Evolutionary conservation across 495 filamentous ascomycete species (phyloP).

Genomic region (Aspergillus leporis): DNA sequence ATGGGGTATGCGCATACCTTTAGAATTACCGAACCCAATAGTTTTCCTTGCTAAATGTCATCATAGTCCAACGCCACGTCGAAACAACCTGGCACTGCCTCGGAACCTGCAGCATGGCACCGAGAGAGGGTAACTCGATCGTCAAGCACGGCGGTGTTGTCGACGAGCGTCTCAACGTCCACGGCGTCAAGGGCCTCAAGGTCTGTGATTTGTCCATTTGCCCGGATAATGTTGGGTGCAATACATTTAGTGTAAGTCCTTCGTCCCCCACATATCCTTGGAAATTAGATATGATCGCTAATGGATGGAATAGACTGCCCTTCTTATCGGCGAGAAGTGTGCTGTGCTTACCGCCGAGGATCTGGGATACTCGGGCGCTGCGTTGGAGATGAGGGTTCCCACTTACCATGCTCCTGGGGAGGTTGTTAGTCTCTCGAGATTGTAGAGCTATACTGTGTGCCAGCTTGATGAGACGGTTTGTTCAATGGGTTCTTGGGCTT

Average conservation of each 20-base stretch:
- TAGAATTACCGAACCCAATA: background rate
- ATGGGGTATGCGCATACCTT: constrained; percentile 58
- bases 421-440: constrained; percentile 26
- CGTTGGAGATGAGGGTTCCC: constrained; percentile 75
- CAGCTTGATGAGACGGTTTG: background rate
- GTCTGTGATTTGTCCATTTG: constrained; percentile 80
- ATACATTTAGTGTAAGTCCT: constrained; percentile 57
- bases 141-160: constrained; percentile 75
- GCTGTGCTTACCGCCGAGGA: constrained; percentile 72
- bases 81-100: constrained; percentile 77
- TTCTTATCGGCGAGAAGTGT: constrained; percentile 83
- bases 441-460: constrained; percentile 12
- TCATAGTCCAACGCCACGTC: constrained; percentile 57
- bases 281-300: too few species aligned
- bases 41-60: background rate
- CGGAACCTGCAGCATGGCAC: constrained; percentile 80
- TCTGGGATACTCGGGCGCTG: constrained; percentile 71
- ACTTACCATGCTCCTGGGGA: constrained; percentile 61
- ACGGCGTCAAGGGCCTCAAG: constrained; percentile 79
- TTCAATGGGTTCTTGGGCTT: too few species aligned
- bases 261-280: background rate
- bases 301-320: constrained; percentile 55
- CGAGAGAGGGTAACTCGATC: constrained; percentile 73
- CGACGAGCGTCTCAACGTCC: constrained; percentile 77
- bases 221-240: constrained; percentile 81